Base-by-base conservation (phyloP, 129 eudicot species). In the Solidago caesia region DNA sequence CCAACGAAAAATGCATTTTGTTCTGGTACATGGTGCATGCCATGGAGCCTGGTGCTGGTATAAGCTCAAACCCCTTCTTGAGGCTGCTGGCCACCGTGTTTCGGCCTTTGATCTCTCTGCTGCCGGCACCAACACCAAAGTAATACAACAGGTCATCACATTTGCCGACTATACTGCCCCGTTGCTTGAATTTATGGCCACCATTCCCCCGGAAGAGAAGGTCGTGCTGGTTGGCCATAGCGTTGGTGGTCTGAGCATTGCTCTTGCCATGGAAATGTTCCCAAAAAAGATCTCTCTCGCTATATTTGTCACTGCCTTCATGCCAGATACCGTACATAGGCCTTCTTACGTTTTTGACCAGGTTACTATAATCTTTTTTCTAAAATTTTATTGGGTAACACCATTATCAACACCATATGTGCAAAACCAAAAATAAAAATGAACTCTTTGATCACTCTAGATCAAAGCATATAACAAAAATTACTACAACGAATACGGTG, bases 1-100 rank as follows among this genome's bases (percentile, higher is more conserved):
- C 3, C 0, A 33, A 33, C 39, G 39, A 33, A 33, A 33, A 57
- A 80, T 80, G 70, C 85, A 84, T n/a, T 80, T 84, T 45, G 86
- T 85, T 26, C 81, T 85, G 6, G 82, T 85, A 9, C 89, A 85
- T 60, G 84, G 86, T 4, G 8, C 61, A 11, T 26, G 89, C 47
- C 89, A 79, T 44, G 89, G 89, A 67, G 89, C 82, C 26, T 85
- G 89, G 89, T 82, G 84, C 66, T 85, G 89, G 89, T 85, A 79
- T 80, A 85, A 79, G 67, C 69, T 82, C 8, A 77, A 60, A 4
- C 16, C 66, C 33, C 29, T 82, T 59, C 82, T 85, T 4, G 61
- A 76, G 69, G 7, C 11, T 15, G 66, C 71, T 0, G 86, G 89
- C 2, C 82, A 82, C 26, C 65, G 43, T 0, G 89, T 77, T 13